Conservation (phyloP, 768 basidiomycete species). For the Naganishia onofrii region DNA sequence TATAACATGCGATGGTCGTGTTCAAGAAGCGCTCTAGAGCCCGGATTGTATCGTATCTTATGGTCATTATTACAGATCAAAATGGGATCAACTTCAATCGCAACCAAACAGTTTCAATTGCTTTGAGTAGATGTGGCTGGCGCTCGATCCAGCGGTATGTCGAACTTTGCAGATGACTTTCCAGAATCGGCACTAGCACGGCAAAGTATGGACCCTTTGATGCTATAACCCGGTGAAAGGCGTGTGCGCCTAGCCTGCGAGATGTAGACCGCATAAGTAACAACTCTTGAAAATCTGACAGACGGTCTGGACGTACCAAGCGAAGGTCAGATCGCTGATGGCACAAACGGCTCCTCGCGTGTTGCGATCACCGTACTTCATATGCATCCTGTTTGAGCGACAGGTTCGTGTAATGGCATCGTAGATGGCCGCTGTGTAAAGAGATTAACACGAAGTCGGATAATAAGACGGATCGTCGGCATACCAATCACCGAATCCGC, state of each 20-base stretch:
- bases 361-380: constrained; percentile 26
- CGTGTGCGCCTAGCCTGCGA: constrained; percentile 73
- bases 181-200: constrained; percentile 4
- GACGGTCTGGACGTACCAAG: constrained; percentile 35
- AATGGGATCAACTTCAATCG: constrained; percentile 5
- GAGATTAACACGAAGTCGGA: not conserved
- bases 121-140: constrained; percentile 8
- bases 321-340: constrained; percentile 43
- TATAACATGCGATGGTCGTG: not conserved
- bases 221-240: constrained; percentile 68
- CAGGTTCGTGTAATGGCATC: constrained; percentile 16
- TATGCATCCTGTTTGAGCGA: constrained; percentile 18
- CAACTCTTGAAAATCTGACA: not conserved
- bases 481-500: constrained; percentile 27
- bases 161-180: constrained; percentile 4
- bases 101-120: constrained; percentile 1
- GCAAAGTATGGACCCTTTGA: constrained; percentile 15
- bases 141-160: constrained; percentile 8
- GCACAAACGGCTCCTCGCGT: constrained; percentile 54
- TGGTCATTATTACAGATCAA: not conserved
- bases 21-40: no score
- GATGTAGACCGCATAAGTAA: not conserved
- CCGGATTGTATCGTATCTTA: not conserved
- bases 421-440: constrained; percentile 10
- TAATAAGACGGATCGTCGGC: not conserved